Conservation (phyloP, 345 rosid genomes). For the Euphorbia peplus region DNA sequence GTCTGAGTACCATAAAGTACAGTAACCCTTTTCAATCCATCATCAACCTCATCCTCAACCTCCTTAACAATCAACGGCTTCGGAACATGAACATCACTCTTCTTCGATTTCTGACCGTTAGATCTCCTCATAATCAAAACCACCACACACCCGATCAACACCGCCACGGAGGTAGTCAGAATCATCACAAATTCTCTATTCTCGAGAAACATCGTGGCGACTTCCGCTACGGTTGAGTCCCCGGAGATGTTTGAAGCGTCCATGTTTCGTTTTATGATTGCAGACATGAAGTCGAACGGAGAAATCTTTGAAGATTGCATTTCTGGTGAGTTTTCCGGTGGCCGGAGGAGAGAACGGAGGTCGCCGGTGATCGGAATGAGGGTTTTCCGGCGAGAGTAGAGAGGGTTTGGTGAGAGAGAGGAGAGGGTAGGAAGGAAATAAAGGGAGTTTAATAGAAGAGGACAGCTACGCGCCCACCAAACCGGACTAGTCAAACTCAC, state of each 20-base stretch:
- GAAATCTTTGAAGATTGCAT: slow-evolving; percentile 41
- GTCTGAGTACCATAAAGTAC: slow-evolving; percentile 80
- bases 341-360: neutral
- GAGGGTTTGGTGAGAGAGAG: neutral
- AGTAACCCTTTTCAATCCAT: slow-evolving; percentile 60
- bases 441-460: neutral
- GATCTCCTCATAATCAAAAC: slow-evolving; percentile 80
- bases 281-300: slow-evolving; percentile 78
- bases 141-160: slow-evolving; percentile 82
- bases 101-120: slow-evolving; percentile 37
- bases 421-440: neutral
- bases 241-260: slow-evolving; percentile 66
- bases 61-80: slow-evolving; percentile 43
- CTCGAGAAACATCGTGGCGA: slow-evolving; percentile 44
- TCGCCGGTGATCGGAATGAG: no score
- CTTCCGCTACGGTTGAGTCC: slow-evolving; percentile 30
- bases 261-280: slow-evolving; percentile 66
- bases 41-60: slow-evolving; percentile 41
- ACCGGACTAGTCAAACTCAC: slow-evolving; percentile 33
- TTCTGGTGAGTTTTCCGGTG: no score
- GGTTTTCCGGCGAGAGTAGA: no score
- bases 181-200: slow-evolving; percentile 74
- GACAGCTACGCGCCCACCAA: slow-evolving; percentile 24
- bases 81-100: no score
- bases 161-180: slow-evolving; percentile 81